A percentile compares a stretch with the other conserved stretches of the same genome.
Conservation (phyloP, 129 eudicot genomes). For the Logfia minima region DNA sequence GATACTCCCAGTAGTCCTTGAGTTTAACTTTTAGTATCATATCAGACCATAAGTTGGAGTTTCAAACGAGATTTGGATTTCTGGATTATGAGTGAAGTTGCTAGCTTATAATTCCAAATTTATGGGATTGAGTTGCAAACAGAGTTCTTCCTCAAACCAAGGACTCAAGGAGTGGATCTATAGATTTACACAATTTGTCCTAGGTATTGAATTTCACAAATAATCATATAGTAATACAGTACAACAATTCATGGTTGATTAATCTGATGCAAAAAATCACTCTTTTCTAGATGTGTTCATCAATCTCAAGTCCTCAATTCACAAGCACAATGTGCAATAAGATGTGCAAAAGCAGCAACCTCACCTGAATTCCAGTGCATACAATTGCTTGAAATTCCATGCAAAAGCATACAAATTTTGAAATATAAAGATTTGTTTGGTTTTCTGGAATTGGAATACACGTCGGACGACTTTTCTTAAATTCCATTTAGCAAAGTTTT, state of each 20-base stretch:
- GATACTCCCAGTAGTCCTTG: conserved; percentile 4
- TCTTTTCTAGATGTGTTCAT: conserved; percentile 13
- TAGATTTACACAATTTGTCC: neutral
- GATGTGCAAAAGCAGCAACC: conserved; percentile 29
- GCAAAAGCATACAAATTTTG: too few species aligned
- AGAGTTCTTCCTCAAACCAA: neutral
- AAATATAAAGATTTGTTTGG: too few species aligned
- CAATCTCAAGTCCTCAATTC: conserved; percentile 27
- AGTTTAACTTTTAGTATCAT: conserved; percentile 17
- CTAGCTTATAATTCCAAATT: neutral
- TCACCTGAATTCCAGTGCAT: conserved; percentile 1
- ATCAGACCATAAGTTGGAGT: conserved; percentile 14
- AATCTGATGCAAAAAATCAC: neutral
- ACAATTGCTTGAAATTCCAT: neutral
- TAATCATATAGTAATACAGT: too few species aligned
- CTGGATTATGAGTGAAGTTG: neutral
- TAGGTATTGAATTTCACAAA: neutral
- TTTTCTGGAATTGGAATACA: too few species aligned
- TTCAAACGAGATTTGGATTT: conserved; percentile 13
- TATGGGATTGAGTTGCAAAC: neutral
- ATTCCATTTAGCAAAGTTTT: too few species aligned
- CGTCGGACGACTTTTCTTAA: too few species aligned
- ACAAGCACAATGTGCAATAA: conserved; percentile 21
- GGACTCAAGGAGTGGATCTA: neutral
- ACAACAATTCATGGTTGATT: neutral